phyloP scores from a whole-genome alignment of 768 basidiomycete genomes.

The Punctularia strigosozonata region DNA sequence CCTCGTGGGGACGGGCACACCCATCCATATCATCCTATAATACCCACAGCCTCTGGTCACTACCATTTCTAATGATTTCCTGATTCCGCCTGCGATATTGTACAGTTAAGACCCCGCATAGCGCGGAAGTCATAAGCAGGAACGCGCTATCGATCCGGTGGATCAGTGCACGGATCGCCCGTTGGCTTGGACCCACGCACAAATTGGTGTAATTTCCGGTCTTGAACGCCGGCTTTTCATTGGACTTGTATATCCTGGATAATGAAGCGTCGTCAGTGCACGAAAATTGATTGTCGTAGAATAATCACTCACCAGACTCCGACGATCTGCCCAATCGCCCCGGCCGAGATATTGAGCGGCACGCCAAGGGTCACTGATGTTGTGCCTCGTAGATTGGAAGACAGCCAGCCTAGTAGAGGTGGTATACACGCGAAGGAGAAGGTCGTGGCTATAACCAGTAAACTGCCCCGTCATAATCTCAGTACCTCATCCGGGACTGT shows the following conservation, averaged over 20 bases:
- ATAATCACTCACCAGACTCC: constrained; percentile 10
- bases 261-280: constrained; percentile 6
- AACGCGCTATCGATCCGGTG: too few relatives aligned
- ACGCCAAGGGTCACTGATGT: constrained; percentile 19
- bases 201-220: constrained; percentile 25
- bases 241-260: constrained; percentile 17
- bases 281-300: background rate
- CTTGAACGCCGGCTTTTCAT: constrained; percentile 20
- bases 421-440: constrained; percentile 23
- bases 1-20: too few relatives aligned
- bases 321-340: constrained; percentile 25
- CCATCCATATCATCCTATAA: too few relatives aligned
- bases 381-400: constrained; percentile 20
- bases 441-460: constrained; percentile 19
- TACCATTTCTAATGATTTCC: too few relatives aligned
- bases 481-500: too few relatives aligned
- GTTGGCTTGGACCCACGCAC: too few relatives aligned
- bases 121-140: too few relatives aligned
- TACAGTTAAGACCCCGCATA: too few relatives aligned
- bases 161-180: too few relatives aligned
- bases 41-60: too few relatives aligned
- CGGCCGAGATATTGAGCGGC: constrained; percentile 21
- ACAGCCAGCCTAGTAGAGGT: constrained; percentile 23
- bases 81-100: too few relatives aligned
- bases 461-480: too few relatives aligned